Evolutionary conservation across 129 eudicot species (phyloP).

Genomic region (Saposhnikovia divaricata): DNA sequence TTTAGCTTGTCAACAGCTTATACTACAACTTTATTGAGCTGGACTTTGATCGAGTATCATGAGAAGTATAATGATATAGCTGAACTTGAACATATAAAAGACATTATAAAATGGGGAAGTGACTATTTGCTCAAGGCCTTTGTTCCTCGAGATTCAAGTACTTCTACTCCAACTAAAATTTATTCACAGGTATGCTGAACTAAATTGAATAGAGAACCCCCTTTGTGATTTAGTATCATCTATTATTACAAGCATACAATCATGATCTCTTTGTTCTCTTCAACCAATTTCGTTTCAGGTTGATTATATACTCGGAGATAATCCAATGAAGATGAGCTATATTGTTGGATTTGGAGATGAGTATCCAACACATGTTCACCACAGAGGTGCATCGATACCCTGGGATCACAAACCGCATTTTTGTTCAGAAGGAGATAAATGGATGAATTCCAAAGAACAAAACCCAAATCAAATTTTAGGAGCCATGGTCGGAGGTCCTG

Average conservation of each 20-base stretch:
- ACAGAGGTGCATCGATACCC: conserved; percentile 61
- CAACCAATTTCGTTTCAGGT: conserved; percentile 25
- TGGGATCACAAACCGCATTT: conserved; percentile 36
- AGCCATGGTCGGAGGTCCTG: conserved; percentile 66
- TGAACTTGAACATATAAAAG: conserved; percentile 59
- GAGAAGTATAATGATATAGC: conserved; percentile 42
- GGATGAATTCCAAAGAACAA: conserved; percentile 31
- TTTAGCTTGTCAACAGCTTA: conserved; percentile 69
- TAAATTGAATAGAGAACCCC: neutral
- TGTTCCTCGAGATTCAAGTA: conserved; percentile 25
- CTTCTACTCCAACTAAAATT: conserved; percentile 26
- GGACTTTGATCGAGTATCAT: conserved; percentile 70
- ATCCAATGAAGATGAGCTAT: conserved; percentile 58
- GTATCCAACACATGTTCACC: conserved; percentile 44
- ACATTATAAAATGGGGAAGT: conserved; percentile 66
- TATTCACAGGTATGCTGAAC: conserved; percentile 37
- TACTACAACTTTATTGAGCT: conserved; percentile 52
- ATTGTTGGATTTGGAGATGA: conserved; percentile 43
- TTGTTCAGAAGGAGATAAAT: conserved; percentile 36
- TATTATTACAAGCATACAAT: neutral
- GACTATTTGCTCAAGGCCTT: conserved; percentile 54
- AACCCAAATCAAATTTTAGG: conserved; percentile 45
- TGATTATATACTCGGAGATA: conserved; percentile 57
- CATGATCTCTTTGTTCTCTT: neutral
- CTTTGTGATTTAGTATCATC: neutral